Percentiles rank a stretch among this genome's conserved stretches.
These are phyloP conservation scores for Aspergillus asperescens DNA, from an alignment of 495 filamentous ascomycete species.

Conservation along the genomic window DNA sequence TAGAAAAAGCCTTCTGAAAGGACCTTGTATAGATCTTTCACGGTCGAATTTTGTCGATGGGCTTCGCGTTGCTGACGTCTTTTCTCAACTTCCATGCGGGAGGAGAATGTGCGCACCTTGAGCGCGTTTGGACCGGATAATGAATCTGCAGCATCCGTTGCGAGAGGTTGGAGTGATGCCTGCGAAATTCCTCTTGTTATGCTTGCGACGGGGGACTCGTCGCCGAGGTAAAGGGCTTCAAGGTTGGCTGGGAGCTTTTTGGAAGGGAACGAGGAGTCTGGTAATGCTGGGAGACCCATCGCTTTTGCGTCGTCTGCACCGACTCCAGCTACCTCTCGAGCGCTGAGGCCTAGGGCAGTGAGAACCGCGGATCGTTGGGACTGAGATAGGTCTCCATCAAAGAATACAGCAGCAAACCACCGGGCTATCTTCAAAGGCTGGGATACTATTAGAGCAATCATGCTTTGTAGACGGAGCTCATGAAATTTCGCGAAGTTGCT, in stretches of 20 bases:
- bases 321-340: constrained; percentile 82
- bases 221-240: constrained; percentile 44
- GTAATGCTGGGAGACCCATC: constrained; percentile 31
- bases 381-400: constrained; percentile 85
- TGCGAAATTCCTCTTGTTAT: constrained; percentile 59
- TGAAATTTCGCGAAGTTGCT: constrained; percentile 56
- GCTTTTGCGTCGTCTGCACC: constrained; percentile 54
- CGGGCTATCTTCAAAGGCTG: constrained; percentile 71
- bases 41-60: constrained; percentile 47
- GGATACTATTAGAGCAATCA: constrained; percentile 76
- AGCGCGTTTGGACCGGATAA: constrained; percentile 73
- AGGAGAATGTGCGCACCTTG: constrained; percentile 76
- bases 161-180: constrained; percentile 72
- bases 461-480: constrained; percentile 69
- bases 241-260: constrained; percentile 58
- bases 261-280: constrained; percentile 60
- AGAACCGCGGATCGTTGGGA: constrained; percentile 76
- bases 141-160: constrained; percentile 59
- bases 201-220: constrained; percentile 52
- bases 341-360: constrained; percentile 72
- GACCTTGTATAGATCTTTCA: constrained; percentile 70
- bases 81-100: constrained; percentile 62
- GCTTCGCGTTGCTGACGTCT: constrained; percentile 49
- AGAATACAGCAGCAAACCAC: constrained; percentile 81
- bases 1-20: constrained; percentile 77